These are phyloP conservation scores for Paramyrothecium sp. DNA, from an alignment of 2,329 filamentous ascomycete species.

Conservation along the genomic window DNA sequence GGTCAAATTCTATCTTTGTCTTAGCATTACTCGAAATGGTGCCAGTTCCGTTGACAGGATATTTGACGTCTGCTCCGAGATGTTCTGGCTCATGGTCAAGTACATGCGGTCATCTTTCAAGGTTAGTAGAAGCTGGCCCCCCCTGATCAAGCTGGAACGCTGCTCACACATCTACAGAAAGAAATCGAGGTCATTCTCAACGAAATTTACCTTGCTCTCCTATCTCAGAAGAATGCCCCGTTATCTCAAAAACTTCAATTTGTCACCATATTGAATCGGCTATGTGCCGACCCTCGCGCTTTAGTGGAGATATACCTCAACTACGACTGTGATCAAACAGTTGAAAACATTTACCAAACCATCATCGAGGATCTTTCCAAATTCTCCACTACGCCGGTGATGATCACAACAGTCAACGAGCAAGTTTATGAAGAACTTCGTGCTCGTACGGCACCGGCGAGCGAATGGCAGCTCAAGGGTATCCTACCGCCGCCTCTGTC, in stretches of 20 bases:
- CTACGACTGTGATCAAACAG: slow-evolving; percentile 92
- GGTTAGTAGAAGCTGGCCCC: slow-evolving; percentile 41
- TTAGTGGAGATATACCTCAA: slow-evolving; percentile 96
- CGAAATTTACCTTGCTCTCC: slow-evolving; percentile 90
- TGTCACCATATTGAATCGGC: slow-evolving; percentile 77
- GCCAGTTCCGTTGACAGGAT: slow-evolving; percentile 89
- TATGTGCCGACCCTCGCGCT: slow-evolving; percentile 82
- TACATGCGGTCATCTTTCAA: slow-evolving; percentile 93
- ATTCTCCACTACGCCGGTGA: slow-evolving; percentile 76
- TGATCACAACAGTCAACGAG: slow-evolving; percentile 74
- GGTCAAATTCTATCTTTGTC: slow-evolving; percentile 93
- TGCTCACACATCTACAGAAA: slow-evolving; percentile 56
- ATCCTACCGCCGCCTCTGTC: slow-evolving; percentile 85
- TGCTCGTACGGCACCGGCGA: slow-evolving; percentile 54
- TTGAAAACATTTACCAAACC: slow-evolving; percentile 96
- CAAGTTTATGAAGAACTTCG: slow-evolving; percentile 83
- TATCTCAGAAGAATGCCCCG: slow-evolving; percentile 85
- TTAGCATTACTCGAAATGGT: slow-evolving; percentile 92
- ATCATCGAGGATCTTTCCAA: slow-evolving; percentile 92
- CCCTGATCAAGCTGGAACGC: neutral
- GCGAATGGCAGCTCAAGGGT: slow-evolving; percentile 85
- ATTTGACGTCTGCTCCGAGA: slow-evolving; percentile 94
- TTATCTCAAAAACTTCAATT: slow-evolving; percentile 91
- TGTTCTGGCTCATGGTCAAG: slow-evolving; percentile 97
- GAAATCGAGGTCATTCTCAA: slow-evolving; percentile 98